A percentile compares a stretch with the other conserved stretches of the same genome.
phyloP scores from a whole-genome alignment of 2,329 filamentous ascomycete genomes.

The Fusarium setosum region DNA sequence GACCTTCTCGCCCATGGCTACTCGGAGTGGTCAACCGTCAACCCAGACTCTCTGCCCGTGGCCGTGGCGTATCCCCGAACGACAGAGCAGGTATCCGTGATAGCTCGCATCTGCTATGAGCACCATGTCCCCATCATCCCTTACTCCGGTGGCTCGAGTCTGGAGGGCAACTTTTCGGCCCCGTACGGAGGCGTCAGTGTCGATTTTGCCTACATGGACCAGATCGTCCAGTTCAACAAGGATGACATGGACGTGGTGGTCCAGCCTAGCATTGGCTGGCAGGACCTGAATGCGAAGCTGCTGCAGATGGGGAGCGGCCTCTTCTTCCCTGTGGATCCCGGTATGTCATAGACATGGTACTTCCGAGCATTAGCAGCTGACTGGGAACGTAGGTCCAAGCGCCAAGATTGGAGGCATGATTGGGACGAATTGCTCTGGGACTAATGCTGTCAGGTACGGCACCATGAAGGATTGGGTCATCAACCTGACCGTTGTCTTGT shows the following conservation, averaged over 20 bases:
- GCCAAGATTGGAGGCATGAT: constrained; percentile 88
- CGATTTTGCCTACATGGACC: constrained; percentile 90
- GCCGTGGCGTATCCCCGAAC: constrained; percentile 73
- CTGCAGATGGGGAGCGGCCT: constrained; percentile 78
- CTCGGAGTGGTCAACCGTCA: constrained; percentile 74
- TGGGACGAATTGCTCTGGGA: constrained; percentile 81
- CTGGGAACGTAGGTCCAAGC: constrained; percentile 58
- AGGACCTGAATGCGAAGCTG: constrained; percentile 81
- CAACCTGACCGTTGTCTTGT: constrained; percentile 83
- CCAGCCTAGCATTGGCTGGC: constrained; percentile 93
- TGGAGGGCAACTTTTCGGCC: constrained; percentile 92
- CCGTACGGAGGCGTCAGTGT: constrained; percentile 89
- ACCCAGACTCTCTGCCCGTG: constrained; percentile 69
- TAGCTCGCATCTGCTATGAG: constrained; percentile 78
- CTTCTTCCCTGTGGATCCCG: constrained; percentile 92
- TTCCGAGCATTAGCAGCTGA: not conserved
- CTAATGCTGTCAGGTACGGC: constrained; percentile 83
- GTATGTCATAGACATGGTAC: constrained; percentile 51
- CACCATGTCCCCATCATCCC: constrained; percentile 87
- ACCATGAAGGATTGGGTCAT: constrained; percentile 93
- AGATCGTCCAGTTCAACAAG: constrained; percentile 81
- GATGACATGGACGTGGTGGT: constrained; percentile 94
- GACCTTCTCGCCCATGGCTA: constrained; percentile 73
- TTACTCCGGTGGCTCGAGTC: constrained; percentile 85
- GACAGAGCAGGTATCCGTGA: constrained; percentile 69